Evolutionary conservation across 768 basidiomycete genomes (phyloP).

Genomic region (Lactifluus piperatus): DNA sequence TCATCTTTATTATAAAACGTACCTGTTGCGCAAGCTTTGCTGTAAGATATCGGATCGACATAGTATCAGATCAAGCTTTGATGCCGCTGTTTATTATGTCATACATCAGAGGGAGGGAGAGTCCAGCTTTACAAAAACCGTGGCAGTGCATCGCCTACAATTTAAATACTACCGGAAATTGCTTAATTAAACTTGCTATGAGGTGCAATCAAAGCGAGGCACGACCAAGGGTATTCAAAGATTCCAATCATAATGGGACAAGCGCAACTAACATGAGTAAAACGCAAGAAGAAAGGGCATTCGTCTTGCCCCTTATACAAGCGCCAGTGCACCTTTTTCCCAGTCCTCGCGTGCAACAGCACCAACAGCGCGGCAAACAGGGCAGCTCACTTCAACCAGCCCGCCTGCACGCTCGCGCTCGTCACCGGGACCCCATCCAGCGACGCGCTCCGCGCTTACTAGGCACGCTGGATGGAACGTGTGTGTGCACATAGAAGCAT

Average conservation of each 20-base stretch:
- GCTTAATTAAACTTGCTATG: not conserved
- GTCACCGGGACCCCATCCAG: conserved; percentile 43
- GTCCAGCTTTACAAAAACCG: not conserved
- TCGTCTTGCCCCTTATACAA: conserved; percentile 9
- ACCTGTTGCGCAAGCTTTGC: conserved; percentile 60
- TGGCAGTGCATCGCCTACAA: not conserved
- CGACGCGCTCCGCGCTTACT: conserved; percentile 56
- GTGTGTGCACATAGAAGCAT: conserved; percentile 45
- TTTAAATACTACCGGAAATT: not conserved
- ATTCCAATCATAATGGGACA: not conserved
- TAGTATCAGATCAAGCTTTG: conserved; percentile 30
- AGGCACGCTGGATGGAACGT: conserved; percentile 66
- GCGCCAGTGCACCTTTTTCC: conserved; percentile 37
- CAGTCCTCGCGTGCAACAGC: conserved; percentile 52
- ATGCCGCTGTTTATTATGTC: conserved; percentile 1
- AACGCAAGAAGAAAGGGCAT: not conserved
- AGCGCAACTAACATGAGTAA: not conserved
- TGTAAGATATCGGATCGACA: conserved; percentile 20
- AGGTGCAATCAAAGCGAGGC: not conserved
- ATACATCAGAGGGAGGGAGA: not conserved
- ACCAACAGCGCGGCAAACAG: conserved; percentile 61
- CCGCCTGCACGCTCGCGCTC: conserved; percentile 29
- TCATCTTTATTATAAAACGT: not conserved
- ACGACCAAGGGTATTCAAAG: not conserved
- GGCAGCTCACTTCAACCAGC: conserved; percentile 61